These are phyloP conservation scores for Polytrichum formosum DNA, from an alignment of 225 moss, liverwort and hornwort species.

Conservation along the genomic window DNA sequence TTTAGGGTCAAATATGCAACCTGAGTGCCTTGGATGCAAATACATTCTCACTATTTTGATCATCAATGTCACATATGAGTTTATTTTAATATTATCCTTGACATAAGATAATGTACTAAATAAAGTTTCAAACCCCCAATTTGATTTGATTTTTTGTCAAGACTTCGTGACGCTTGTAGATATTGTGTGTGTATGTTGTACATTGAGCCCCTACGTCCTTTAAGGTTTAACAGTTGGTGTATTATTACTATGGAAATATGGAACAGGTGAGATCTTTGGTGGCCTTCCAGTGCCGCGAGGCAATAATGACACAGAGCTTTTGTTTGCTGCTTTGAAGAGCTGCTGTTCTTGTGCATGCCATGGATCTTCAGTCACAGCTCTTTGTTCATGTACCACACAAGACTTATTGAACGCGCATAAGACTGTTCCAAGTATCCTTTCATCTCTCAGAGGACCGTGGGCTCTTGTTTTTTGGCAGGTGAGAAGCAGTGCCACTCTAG, in stretches of 20 bases:
- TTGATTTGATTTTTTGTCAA: too few species aligned
- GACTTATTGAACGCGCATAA: constrained; percentile 27
- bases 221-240: too few species aligned
- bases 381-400: constrained; percentile 40
- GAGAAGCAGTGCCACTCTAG: neutral
- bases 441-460: constrained; percentile 87
- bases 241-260: constrained; percentile 15
- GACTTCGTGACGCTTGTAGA: too few species aligned
- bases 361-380: constrained; percentile 16
- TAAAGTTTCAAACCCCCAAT: too few species aligned
- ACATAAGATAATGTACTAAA: too few species aligned
- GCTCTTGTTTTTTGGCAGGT: constrained; percentile 98
- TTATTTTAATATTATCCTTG: too few species aligned
- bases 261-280: constrained; percentile 83
- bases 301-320: constrained; percentile 62
- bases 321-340: constrained; percentile 46
- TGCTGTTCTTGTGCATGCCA: constrained; percentile 58
- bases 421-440: constrained; percentile 61
- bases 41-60: too few species aligned
- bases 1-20: neutral
- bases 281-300: constrained; percentile 59
- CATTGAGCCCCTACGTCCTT: too few species aligned
- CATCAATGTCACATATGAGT: too few species aligned
- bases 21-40: too few species aligned
- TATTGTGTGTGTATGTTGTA: too few species aligned